phyloP scores from a whole-genome alignment of 371 early-diverging fungal genomes.

The Coemansia sp. region DNA sequence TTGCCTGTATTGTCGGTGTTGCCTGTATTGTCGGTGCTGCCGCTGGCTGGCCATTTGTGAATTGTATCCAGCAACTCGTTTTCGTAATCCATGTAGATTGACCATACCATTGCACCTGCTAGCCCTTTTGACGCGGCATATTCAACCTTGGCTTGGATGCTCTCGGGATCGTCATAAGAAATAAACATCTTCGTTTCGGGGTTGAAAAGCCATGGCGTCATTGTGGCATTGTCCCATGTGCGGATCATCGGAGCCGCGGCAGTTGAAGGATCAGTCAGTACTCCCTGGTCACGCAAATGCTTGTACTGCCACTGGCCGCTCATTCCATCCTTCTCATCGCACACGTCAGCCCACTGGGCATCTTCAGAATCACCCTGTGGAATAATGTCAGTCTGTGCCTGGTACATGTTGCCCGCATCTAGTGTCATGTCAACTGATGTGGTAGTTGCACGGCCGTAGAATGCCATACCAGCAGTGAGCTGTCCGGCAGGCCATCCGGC shows the following conservation, averaged over 20 bases:
- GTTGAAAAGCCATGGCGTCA: conserved; percentile 70
- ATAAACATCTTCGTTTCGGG: conserved; percentile 58
- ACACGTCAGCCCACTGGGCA: conserved; percentile 21
- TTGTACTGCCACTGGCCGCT: conserved; percentile 57
- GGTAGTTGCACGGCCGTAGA: conserved; percentile 66
- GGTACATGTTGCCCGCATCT: conserved; percentile 23
- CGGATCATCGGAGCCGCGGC: conserved; percentile 60
- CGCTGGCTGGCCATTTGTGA: conserved; percentile 1
- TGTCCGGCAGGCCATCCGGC: conserved; percentile 63
- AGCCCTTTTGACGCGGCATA: conserved; percentile 56
- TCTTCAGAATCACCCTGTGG: conserved; percentile 34
- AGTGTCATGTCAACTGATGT: conserved; percentile 55
- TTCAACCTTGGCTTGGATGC: conserved; percentile 59
- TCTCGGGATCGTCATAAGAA: conserved; percentile 64
- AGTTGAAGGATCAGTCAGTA: conserved; percentile 50
- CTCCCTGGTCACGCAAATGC: conserved; percentile 54
- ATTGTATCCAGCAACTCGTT: conserved; percentile 26
- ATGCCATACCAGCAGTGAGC: conserved; percentile 63
- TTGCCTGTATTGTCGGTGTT: background rate
- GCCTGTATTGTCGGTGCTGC: background rate
- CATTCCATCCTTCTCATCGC: conserved; percentile 10
- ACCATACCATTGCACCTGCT: conserved; percentile 67
- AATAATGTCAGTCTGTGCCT: conserved; percentile 6
- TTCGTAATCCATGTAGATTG: conserved; percentile 54
- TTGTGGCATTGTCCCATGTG: conserved; percentile 58